These are phyloP conservation scores for Lepidopterella palustris DNA, from an alignment of 495 filamentous ascomycete genomes.

Conservation along the genomic window DNA sequence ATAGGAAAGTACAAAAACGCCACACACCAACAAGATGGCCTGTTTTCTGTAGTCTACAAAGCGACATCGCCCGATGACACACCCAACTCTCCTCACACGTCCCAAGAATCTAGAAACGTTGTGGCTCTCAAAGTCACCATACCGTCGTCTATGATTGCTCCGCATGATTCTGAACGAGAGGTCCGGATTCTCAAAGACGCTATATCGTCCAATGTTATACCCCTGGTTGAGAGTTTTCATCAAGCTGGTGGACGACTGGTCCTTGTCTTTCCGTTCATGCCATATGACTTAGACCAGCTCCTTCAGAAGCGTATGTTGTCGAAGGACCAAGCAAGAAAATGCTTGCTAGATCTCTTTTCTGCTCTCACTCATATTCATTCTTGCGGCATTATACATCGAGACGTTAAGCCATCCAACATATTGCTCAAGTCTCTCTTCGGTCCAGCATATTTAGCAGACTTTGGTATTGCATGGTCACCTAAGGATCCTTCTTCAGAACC, in stretches of 20 bases:
- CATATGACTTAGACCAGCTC: constrained; percentile 59
- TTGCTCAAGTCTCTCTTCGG: constrained; percentile 62
- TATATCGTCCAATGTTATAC: constrained; percentile 50
- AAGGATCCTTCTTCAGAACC: constrained; percentile 56
- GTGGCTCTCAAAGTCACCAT: constrained; percentile 85
- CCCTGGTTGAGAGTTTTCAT: constrained; percentile 61
- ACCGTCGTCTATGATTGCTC: constrained; percentile 62
- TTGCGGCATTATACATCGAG: constrained; percentile 77
- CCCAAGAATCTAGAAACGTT: constrained; percentile 30
- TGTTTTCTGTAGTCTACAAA: constrained; percentile 79
- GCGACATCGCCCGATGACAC: constrained; percentile 30
- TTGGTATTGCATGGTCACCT: constrained; percentile 82
- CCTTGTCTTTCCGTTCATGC: constrained; percentile 78
- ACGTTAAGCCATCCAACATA: constrained; percentile 89
- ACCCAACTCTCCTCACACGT: not conserved
- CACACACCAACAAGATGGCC: constrained; percentile 61
- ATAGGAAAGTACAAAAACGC: constrained; percentile 71
- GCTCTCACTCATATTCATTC: constrained; percentile 68
- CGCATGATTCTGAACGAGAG: constrained; percentile 76
- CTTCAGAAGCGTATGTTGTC: constrained; percentile 45
- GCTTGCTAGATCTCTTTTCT: constrained; percentile 61
- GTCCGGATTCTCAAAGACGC: constrained; percentile 59
- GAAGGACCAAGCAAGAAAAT: constrained; percentile 39
- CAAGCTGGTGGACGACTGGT: constrained; percentile 65
- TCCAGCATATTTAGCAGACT: constrained; percentile 75